Base-by-base conservation (phyloP, 495 filamentous ascomycete genomes). In the Penicillium egyptiacum region DNA sequence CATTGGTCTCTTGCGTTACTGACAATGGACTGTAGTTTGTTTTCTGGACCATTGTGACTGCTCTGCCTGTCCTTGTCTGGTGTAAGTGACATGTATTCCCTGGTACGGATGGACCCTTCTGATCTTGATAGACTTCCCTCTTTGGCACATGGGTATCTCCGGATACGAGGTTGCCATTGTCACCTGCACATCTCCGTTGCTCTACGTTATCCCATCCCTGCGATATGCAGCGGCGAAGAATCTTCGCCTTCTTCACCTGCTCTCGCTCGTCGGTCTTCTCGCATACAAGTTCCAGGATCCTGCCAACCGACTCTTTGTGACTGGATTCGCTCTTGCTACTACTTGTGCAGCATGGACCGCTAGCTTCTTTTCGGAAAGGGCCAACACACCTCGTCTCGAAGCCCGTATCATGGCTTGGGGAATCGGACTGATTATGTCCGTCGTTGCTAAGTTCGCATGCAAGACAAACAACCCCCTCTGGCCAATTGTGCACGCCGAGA, bases 81-180 rank as follows among this genome's bases (percentile, higher is more conserved):
- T 99, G 89, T 93, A 83, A 82, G 89, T 78, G 37, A n/a, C 42
- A 37, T 8, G 17, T 26, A 16, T 58, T 2, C 17, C 14, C 71
- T 47, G 6, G 2, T 37, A 4, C 9, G 11, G 30, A 10, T 12
- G n/a, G 26, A 12, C 20, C 55, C 37, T 33, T 54, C 68, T 68
- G 41, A 75, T 65, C 26, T 55, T 50, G 2, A 43, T 58, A 92
- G 89, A 96, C 69, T 99, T 99, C 67, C 94, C 94, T 16, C 83
- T 99, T n/a, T 99, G 95, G 95, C 85, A 97, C 70, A 98, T 99
- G 95, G 95, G 95, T 55, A 92, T 99, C 57, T 99, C 95, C 8
- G 95, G 95, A 54, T 97, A 96, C 61, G 95, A 99, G 74, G 86
- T 86, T 25, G 79, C 93, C 58, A 84, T 99, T 70, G 84, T 96